phyloP scores from a whole-genome alignment of 2,329 filamentous ascomycete species.

The Cryphonectria carpinicola region DNA sequence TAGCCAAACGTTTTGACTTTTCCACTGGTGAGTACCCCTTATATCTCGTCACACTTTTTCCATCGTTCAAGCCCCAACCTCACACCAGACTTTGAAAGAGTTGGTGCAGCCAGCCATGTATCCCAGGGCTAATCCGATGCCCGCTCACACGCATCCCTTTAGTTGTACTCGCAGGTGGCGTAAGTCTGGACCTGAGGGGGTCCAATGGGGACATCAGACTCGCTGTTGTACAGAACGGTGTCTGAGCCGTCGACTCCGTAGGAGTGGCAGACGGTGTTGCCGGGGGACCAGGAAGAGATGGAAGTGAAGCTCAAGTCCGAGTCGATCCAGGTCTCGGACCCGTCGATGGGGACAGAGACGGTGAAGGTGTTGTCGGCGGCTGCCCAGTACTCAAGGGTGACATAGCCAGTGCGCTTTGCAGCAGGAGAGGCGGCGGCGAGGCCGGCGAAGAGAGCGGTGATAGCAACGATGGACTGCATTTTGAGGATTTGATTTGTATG shows the following conservation, averaged over 20 bases:
- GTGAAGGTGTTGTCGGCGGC: constrained; percentile 28
- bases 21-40: too few species aligned
- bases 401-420: constrained; percentile 17
- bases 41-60: too few species aligned
- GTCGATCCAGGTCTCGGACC: constrained; percentile 15
- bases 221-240: constrained; percentile 23
- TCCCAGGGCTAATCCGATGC: background rate
- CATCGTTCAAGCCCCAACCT: background rate
- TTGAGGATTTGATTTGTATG: constrained; percentile 5
- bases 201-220: constrained; percentile 27
- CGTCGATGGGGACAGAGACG: constrained; percentile 25
- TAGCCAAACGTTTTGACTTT: background rate
- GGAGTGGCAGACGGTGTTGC: constrained; percentile 25
- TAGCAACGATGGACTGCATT: constrained; percentile 27
- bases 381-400: constrained; percentile 29
- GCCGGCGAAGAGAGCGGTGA: constrained; percentile 28
- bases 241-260: constrained; percentile 26
- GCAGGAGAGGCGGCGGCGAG: constrained; percentile 27
- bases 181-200: constrained; percentile 29
- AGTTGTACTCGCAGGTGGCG: constrained; percentile 17
- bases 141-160: background rate
- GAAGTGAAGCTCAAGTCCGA: constrained; percentile 29
- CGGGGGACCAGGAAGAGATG: constrained; percentile 22
- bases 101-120: background rate
- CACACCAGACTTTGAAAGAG: background rate